Conservation (phyloP, 768 basidiomycete genomes). For the Boletus reticuloceps region DNA sequence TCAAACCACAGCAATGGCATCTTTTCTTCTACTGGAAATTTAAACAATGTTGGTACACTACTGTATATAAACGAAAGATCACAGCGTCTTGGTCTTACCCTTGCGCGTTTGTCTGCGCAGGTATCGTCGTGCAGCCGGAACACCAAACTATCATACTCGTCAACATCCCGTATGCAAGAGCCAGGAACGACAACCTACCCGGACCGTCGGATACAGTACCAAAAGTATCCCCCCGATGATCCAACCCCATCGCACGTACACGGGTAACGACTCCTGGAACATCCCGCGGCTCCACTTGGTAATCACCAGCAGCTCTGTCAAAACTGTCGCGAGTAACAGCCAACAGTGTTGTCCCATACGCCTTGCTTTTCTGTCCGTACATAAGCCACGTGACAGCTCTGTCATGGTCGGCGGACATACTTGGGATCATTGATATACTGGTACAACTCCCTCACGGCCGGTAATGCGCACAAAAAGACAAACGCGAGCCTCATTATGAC, state of each 20-base stretch:
- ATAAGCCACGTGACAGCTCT: conserved; percentile 1
- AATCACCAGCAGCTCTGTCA: conserved; percentile 79
- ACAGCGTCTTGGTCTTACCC: conserved; percentile 32
- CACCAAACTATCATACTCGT: conserved; percentile 52
- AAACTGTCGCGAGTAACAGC: conserved; percentile 81
- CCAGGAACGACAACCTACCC: conserved; percentile 43
- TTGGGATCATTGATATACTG: conserved; percentile 82
- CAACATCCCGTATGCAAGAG: conserved; percentile 2
- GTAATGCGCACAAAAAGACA: conserved; percentile 84
- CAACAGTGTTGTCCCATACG: conserved; percentile 90
- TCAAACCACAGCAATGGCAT: conserved; percentile 9
- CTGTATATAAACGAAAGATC: conserved; percentile 10
- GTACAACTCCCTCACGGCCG: conserved; percentile 79
- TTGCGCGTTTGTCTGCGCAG: conserved; percentile 37
- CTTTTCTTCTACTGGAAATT: not conserved
- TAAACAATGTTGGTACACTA: not conserved
- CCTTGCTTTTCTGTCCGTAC: conserved; percentile 62
- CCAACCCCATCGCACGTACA: conserved; percentile 65
- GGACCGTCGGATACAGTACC: conserved; percentile 64
- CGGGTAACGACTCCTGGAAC: conserved; percentile 63
- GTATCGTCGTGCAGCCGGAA: conserved; percentile 56
- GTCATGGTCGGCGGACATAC: conserved; percentile 38
- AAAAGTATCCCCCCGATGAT: conserved; percentile 54
- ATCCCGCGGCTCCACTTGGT: conserved; percentile 78
- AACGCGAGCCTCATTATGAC: conserved; percentile 68